Evolutionary conservation across 805 yeast genomes (phyloP).

Genomic region (Komagataella ulmi): DNA sequence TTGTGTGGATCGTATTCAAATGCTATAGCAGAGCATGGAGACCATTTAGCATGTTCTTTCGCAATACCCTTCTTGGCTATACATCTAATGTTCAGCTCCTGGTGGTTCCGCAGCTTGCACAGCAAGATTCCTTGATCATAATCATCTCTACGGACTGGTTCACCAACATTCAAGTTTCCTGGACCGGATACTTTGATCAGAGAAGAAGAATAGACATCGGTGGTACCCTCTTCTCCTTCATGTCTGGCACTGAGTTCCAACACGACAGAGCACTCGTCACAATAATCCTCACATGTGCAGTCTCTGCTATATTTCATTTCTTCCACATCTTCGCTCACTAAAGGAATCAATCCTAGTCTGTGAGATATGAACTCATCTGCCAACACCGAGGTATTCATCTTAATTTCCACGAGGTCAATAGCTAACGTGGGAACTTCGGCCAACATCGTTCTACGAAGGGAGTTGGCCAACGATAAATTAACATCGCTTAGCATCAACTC

Average conservation of each 20-base stretch:
- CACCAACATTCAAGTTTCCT: conserved; percentile 39
- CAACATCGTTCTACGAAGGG: conserved; percentile 80
- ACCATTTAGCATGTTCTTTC: conserved; percentile 98
- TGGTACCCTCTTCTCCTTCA: conserved; percentile 77
- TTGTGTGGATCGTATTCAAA: conserved; percentile 99
- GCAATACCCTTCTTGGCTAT: conserved; percentile 96
- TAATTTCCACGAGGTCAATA: conserved; percentile 90
- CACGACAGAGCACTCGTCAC: conserved; percentile 89
- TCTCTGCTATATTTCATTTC: conserved; percentile 81
- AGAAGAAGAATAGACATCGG: conserved; percentile 85
- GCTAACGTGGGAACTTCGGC: conserved; percentile 97
- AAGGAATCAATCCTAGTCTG: conserved; percentile 84
- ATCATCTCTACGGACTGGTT: conserved; percentile 74
- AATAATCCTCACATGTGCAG: conserved; percentile 96
- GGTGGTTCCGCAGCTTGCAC: conserved; percentile 85
- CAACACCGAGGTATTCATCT: conserved; percentile 81
- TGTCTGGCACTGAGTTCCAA: conserved; percentile 67
- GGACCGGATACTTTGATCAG: conserved; percentile 26
- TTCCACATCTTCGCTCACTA: conserved; percentile 75
- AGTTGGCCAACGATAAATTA: conserved; percentile 84
- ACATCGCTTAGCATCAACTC: conserved; percentile 82
- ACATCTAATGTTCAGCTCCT: conserved; percentile 79
- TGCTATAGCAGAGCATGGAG: conserved; percentile 90
- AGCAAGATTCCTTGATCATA: conserved; percentile 76
- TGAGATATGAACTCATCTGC: conserved; percentile 97